Conservation (phyloP, 495 filamentous ascomycete species). For the Podospora bellae-mahoneyi region DNA sequence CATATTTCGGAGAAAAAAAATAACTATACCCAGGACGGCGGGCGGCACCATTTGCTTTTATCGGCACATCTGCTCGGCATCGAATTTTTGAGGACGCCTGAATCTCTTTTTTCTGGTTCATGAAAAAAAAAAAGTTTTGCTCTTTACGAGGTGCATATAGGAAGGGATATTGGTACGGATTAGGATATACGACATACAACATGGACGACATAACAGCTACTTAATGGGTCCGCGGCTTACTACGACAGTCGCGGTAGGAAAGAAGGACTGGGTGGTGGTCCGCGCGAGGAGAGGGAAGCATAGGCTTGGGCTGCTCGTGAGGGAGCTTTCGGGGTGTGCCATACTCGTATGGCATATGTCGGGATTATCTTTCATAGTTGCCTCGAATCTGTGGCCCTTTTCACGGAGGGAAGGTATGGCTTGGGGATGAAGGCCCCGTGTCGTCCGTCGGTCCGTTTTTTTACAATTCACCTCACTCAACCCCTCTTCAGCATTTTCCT, state of each 20-base stretch:
- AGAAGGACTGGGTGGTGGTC: background rate
- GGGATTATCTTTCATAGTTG: background rate
- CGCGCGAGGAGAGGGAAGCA: background rate
- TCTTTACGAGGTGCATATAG: conserved; percentile 4
- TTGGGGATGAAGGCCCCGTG: conserved; percentile 5
- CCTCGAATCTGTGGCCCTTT: background rate
- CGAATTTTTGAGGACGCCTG: background rate
- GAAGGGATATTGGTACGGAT: conserved; percentile 1
- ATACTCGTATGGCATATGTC: background rate
- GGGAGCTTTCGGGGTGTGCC: background rate
- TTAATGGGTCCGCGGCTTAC: background rate
- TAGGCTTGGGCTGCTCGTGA: background rate
- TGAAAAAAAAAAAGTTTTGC: conserved; percentile 20
- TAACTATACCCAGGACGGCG: conserved; percentile 14
- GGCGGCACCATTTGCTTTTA: conserved; percentile 9
- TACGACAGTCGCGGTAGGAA: background rate
- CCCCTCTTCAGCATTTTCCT: conserved; percentile 1
- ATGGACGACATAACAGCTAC: background rate
- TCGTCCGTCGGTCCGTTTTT: conserved; percentile 19
- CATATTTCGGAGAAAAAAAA: conserved; percentile 11
- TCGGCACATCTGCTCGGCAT: conserved; percentile 13
- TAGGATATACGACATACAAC: conserved; percentile 1
- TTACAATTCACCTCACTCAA: conserved; percentile 14
- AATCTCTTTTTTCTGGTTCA: background rate
- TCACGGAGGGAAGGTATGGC: background rate